Percentiles rank a stretch among this genome's conserved stretches.
Conservation (phyloP, 192 early-diverging fungal genomes). For the Mortierella claussenii region DNA sequence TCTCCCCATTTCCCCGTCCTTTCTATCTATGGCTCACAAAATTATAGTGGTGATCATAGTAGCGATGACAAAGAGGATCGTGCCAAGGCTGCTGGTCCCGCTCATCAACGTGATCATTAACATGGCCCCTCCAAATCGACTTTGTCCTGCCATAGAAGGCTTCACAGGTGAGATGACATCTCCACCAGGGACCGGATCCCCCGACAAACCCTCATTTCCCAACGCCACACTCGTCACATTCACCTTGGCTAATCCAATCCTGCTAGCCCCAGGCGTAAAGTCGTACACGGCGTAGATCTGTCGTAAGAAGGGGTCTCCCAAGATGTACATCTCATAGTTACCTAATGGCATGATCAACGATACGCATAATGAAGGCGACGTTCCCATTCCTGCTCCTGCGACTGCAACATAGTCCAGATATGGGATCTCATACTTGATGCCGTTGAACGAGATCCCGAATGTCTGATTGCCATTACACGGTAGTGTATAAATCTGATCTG, state of each 20-base stretch:
- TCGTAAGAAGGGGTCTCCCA: conserved; percentile 47
- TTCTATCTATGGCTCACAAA: no score
- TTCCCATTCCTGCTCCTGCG: no score
- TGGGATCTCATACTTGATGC: conserved; percentile 38
- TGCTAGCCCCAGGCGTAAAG: conserved; percentile 42
- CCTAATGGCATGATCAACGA: conserved; percentile 43
- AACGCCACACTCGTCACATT: conserved; percentile 10
- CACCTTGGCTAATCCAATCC: conserved; percentile 30
- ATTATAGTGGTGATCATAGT: no score
- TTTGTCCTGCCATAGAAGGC: no score
- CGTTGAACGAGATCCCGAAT: conserved; percentile 41
- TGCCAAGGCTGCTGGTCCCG: no score
- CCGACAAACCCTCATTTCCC: conserved; percentile 40
- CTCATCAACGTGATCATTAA: no score
- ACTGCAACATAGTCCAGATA: conserved; percentile 36
- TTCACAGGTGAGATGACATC: neutral
- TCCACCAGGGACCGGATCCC: conserved; percentile 36
- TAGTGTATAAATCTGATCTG: conserved; percentile 18
- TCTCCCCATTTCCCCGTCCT: no score
- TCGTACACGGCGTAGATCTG: conserved; percentile 48
- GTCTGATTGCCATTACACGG: conserved; percentile 36
- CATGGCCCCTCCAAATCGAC: no score
- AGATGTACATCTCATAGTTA: conserved; percentile 47
- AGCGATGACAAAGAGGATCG: no score
- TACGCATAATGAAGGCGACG: conserved; percentile 15